Conservation (phyloP, 2,329 filamentous ascomycete genomes). For the Ophiostoma triangulosporum region DNA sequence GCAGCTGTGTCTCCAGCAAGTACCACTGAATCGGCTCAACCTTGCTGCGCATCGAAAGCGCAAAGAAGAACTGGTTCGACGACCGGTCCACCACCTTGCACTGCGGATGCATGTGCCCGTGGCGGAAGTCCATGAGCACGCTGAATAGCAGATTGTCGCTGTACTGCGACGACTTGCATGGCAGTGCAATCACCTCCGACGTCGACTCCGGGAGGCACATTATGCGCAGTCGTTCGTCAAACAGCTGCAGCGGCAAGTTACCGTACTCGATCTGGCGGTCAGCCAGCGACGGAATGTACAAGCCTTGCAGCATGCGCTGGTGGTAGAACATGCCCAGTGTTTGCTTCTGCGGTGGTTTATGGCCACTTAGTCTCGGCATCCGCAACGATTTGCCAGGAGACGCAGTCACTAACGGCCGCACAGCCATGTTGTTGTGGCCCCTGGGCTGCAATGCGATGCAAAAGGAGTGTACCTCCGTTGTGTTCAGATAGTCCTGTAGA, state of each 20-base stretch:
- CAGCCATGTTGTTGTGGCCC: background rate
- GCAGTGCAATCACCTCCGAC: conserved; percentile 1
- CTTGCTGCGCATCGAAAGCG: conserved; percentile 6
- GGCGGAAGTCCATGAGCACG: conserved; percentile 9
- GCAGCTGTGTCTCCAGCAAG: conserved; percentile 6
- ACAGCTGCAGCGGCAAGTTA: background rate
- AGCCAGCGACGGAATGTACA: conserved; percentile 6
- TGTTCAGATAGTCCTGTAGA: background rate
- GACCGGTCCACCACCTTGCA: conserved; percentile 8
- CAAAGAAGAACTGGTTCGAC: background rate
- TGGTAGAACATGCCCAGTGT: conserved; percentile 5
- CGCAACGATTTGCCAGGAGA: background rate
- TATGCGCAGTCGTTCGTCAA: conserved; percentile 10
- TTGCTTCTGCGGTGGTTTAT: background rate
- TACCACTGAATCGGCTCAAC: conserved; percentile 6
- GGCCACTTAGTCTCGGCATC: background rate
- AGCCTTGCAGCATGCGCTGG: conserved; percentile 7
- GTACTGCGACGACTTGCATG: conserved; percentile 5
- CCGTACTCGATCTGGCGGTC: conserved; percentile 4
- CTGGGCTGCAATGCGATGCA: conserved; percentile 5
- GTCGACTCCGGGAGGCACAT: conserved; percentile 8
- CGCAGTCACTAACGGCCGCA: background rate
- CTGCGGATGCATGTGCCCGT: background rate
- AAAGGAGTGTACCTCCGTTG: conserved; percentile 7
- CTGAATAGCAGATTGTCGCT: conserved; percentile 5